phyloP scores from a whole-genome alignment of 1,139 yeast species.

The Blastobotrys ciferrii region DNA sequence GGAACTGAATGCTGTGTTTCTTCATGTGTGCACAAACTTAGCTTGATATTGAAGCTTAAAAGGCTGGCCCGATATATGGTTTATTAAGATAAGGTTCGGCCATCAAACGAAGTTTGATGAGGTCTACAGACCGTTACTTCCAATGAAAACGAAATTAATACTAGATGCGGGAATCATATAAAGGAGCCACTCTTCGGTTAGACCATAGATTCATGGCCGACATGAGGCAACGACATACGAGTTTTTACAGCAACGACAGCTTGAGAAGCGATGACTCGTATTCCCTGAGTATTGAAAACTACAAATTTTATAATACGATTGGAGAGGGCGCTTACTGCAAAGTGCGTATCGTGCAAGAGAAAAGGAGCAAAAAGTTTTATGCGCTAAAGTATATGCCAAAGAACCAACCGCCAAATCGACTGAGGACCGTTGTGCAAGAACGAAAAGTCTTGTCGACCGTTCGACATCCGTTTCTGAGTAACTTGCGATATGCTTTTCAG shows the following conservation, averaged over 20 bases:
- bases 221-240: constrained; percentile 1
- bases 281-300: constrained; percentile 16
- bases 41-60: background rate
- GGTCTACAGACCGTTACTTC: background rate
- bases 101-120: background rate
- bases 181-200: too few relatives aligned
- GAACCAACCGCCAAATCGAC: constrained; percentile 26
- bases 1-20: background rate
- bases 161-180: too few relatives aligned
- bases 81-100: background rate
- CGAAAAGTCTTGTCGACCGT: constrained; percentile 58
- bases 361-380: constrained; percentile 53
- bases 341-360: constrained; percentile 63
- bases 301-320: constrained; percentile 20
- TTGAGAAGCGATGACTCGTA: background rate
- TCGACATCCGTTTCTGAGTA: constrained; percentile 77
- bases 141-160: background rate
- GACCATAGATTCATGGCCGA: background rate
- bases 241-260: background rate
- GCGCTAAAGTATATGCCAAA: constrained; percentile 62
- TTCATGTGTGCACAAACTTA: background rate
- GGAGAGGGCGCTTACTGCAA: constrained; percentile 54
- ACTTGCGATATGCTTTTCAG: constrained; percentile 77
- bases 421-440: constrained; percentile 47
- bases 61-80: background rate